phyloP scores from a whole-genome alignment of 257 asterid genomes.

The Leptodermis oblonga region DNA sequence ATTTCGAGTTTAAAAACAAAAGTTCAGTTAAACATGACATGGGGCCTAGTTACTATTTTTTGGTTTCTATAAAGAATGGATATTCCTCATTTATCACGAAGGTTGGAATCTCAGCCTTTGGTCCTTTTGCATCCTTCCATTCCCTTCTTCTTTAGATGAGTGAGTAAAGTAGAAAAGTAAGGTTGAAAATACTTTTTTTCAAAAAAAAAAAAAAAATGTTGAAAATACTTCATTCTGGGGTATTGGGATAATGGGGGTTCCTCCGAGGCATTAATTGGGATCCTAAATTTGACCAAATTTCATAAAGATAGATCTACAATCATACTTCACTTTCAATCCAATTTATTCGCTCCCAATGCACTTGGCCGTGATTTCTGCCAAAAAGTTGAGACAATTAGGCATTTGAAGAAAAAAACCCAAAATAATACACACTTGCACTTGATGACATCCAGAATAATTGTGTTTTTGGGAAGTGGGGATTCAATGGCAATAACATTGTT shows the following conservation, averaged over 20 bases:
- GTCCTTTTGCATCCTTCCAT: no score
- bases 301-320: background rate
- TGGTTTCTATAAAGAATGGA: no score
- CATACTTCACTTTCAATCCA: background rate
- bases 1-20: no score
- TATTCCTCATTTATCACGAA: no score
- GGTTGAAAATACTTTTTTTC: no score
- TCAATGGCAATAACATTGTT: background rate
- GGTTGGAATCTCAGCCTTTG: no score
- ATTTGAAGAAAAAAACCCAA: background rate
- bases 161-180: no score
- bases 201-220: background rate
- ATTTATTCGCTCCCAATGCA: background rate
- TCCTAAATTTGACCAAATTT: slow-evolving; percentile 11
- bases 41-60: background rate
- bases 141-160: no score
- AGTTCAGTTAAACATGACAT: background rate
- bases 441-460: background rate
- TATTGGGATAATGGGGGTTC: background rate
- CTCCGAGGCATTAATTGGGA: background rate
- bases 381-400: slow-evolving; percentile 9
- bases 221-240: background rate
- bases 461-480: background rate
- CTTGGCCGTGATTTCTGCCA: slow-evolving; percentile 14
- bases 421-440: background rate